Percentiles rank a stretch among this genome's conserved stretches.
These are phyloP conservation scores for Colletotrichum gloeosporioides DNA, from an alignment of 2,329 filamentous ascomycete genomes.

Conservation along the genomic window DNA sequence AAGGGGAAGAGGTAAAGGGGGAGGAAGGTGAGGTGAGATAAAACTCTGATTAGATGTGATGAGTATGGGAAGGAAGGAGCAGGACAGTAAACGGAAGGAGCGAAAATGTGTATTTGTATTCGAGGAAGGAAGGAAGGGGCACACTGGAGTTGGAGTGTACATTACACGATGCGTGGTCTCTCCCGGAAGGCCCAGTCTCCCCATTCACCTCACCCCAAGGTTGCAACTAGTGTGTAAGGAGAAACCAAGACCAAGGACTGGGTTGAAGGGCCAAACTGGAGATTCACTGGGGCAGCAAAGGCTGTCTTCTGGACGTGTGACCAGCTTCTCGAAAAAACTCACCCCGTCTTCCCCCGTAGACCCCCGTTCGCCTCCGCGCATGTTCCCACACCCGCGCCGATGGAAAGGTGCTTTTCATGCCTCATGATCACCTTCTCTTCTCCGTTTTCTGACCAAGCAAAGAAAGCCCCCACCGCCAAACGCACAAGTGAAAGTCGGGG, in stretches of 20 bases:
- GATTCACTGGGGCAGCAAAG: neutral
- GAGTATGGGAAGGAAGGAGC: neutral
- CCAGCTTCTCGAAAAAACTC: neutral
- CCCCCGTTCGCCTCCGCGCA: slow-evolving; percentile 18
- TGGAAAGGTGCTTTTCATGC: slow-evolving; percentile 14
- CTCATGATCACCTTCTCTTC: slow-evolving; percentile 14
- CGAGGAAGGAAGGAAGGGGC: neutral
- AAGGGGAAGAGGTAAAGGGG: neutral
- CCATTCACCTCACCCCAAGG: neutral
- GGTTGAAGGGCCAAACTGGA: neutral
- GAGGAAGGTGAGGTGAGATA: neutral
- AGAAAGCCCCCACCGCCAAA: neutral
- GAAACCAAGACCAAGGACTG: neutral
- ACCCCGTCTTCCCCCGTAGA: slow-evolving; percentile 10
- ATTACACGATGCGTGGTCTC: neutral
- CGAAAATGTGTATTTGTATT: neutral
- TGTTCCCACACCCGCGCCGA: slow-evolving; percentile 1
- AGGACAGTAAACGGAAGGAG: neutral
- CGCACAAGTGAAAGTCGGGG: slow-evolving; percentile 13
- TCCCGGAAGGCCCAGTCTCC: neutral
- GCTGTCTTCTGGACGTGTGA: neutral
- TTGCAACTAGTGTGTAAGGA: neutral
- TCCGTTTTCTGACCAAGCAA: neutral
- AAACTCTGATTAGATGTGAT: slow-evolving; percentile 5
- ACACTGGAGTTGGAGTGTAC: neutral